These are phyloP conservation scores for Botrytis elliptica DNA, from an alignment of 2,329 filamentous ascomycete genomes.

Conservation along the genomic window DNA sequence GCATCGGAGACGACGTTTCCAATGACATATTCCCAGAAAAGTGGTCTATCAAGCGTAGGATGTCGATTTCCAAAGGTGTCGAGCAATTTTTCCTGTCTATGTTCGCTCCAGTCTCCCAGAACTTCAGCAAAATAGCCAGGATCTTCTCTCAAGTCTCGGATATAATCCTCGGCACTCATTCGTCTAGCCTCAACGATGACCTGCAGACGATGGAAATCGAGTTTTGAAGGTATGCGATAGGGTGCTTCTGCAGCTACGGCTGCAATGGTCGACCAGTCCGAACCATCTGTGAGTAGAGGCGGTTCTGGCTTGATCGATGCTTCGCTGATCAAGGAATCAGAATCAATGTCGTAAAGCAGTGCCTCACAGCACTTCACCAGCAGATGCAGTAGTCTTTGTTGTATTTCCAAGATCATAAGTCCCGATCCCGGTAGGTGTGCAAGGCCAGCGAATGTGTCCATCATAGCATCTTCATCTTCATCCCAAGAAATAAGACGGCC, in stretches of 20 bases:
- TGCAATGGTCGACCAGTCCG: conserved; percentile 43
- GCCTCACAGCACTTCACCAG: conserved; percentile 48
- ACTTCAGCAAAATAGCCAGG: not conserved
- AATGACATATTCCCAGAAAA: conserved; percentile 46
- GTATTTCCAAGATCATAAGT: conserved; percentile 51
- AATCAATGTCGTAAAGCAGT: conserved; percentile 53
- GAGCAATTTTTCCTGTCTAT: conserved; percentile 46
- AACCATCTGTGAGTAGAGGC: conserved; percentile 36
- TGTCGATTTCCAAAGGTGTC: conserved; percentile 40
- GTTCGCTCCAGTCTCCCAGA: conserved; percentile 40
- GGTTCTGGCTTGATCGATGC: conserved; percentile 43
- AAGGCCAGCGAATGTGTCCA: conserved; percentile 40
- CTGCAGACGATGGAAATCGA: conserved; percentile 49
- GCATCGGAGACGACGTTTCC: conserved; percentile 39
- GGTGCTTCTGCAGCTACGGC: conserved; percentile 50
- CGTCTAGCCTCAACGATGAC: conserved; percentile 46
- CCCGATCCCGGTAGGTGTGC: conserved; percentile 48
- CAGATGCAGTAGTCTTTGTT: conserved; percentile 49
- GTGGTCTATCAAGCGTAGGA: conserved; percentile 26
- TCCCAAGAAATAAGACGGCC: conserved; percentile 42
- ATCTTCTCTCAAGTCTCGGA: conserved; percentile 47
- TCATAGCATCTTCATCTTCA: conserved; percentile 42
- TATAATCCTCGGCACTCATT: conserved; percentile 50
- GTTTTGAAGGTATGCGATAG: conserved; percentile 48
- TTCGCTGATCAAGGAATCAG: conserved; percentile 35